Base-by-base conservation (phyloP, 2,329 filamentous ascomycete species). In the Acrodontium crateriforme region DNA sequence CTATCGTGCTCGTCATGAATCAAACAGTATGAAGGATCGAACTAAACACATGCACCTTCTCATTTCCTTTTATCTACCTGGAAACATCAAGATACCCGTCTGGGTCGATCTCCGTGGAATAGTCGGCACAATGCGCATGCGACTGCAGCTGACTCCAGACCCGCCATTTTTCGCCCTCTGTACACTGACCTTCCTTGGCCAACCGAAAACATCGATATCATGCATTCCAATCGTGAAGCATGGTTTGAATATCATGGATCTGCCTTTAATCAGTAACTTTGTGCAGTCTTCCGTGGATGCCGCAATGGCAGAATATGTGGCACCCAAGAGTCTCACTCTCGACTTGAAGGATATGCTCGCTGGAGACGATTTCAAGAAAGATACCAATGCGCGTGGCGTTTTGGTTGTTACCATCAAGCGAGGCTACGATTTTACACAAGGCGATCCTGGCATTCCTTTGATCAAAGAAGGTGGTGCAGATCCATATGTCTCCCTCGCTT, bases 291-390 rank as follows among this genome's bases (percentile, higher is more conserved):
- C 76, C 1, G 72, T 83, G 27, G 75, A 81, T 39, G 76, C 78
- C 2, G 77, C 78, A 0, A 63, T 81, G 45, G 73, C 76, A 1
- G 71, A 81, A 46, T 83, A 82, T 38, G 78, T 83, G 1, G 78
- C 78, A 0, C 78, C 78, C 0, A 81, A 80, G 55, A 79, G 73
- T 30, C 54, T 82, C 28, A 81, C 78, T 0, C 58, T 83, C 5
- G 73, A 83, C 46, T 56, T 84, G 18, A 79, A 81, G 47, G 75
- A 80, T 34, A 82, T 82, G 73, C 64, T 84, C 9, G 66, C 78
- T 6, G 78, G 78, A 3, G 77, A 81, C 32, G 78, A 83, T 42
- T 82, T 78, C 58, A 83, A 82, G 52, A 81, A 81, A 46, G 76
- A 83, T 36, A 80, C 77, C 0, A 54, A 56, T 16, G 63, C 71